Evolutionary conservation across 371 early-diverging fungal genomes (phyloP).

Genomic region (Haplosporangium sp.): DNA sequence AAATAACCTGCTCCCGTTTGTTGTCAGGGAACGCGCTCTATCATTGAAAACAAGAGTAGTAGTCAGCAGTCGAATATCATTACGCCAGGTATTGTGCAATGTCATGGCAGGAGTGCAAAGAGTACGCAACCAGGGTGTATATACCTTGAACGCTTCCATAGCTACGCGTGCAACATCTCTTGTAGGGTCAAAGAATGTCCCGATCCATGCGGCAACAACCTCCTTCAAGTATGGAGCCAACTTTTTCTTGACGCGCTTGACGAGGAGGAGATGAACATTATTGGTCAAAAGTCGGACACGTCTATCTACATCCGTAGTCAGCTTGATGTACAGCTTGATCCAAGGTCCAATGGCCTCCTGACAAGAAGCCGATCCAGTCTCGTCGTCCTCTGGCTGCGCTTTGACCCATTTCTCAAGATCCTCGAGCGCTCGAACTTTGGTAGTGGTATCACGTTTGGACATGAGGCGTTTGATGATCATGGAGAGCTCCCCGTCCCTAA

Average conservation of each 20-base stretch:
- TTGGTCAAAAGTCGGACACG: slow-evolving; percentile 68
- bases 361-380: slow-evolving; percentile 39
- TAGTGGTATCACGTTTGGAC: slow-evolving; percentile 72
- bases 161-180: slow-evolving; percentile 68
- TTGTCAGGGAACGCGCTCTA: slow-evolving; percentile 68
- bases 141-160: slow-evolving; percentile 65
- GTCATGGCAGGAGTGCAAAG: not conserved
- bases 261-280: slow-evolving; percentile 64
- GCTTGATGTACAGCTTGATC: slow-evolving; percentile 64
- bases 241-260: slow-evolving; percentile 65
- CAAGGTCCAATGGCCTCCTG: slow-evolving; percentile 55
- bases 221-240: slow-evolving; percentile 72
- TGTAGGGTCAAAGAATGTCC: slow-evolving; percentile 69
- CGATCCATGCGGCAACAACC: slow-evolving; percentile 71
- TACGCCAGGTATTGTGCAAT: not conserved
- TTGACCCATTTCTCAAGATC: slow-evolving; percentile 68
- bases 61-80: not conserved
- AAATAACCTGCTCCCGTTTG: slow-evolving; percentile 64
- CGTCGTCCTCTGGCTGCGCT: slow-evolving; percentile 50
- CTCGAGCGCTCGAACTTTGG: slow-evolving; percentile 78
- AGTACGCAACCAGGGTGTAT: not conserved
- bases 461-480: slow-evolving; percentile 71
- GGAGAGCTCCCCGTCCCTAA: slow-evolving; percentile 61
- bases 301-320: slow-evolving; percentile 73
- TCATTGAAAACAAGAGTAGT: not conserved